A percentile compares a stretch with the other conserved stretches of the same genome.
Conservation (phyloP, 1,284 basidiomycete genomes). For the Golubevia pallescens region DNA sequence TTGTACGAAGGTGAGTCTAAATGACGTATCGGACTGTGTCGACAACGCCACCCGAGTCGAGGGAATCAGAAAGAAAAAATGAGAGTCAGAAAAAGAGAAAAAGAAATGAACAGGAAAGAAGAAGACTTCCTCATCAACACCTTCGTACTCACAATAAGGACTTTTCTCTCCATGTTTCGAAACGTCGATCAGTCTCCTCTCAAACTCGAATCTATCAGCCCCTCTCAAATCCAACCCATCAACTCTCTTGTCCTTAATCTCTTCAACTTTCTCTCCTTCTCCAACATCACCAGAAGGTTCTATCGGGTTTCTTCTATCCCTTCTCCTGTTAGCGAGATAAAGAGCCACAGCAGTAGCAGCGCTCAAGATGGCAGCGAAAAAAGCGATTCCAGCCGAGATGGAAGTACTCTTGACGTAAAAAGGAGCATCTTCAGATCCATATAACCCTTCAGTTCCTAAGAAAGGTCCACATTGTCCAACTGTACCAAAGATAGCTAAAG, state of each 20-base stretch:
- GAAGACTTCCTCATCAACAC: too few relatives aligned
- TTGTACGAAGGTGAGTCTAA: too few relatives aligned
- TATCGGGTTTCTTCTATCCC: slow-evolving; percentile 13
- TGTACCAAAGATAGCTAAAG: slow-evolving; percentile 31
- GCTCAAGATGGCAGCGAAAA: slow-evolving; percentile 22
- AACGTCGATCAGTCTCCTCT: slow-evolving; percentile 7
- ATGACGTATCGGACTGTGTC: too few relatives aligned
- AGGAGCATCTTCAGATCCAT: slow-evolving; percentile 29
- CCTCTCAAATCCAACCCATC: slow-evolving; percentile 5
- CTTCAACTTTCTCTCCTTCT: not conserved
- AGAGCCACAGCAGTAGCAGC: slow-evolving; percentile 13
- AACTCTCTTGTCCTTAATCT: slow-evolving; percentile 2
- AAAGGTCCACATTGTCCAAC: slow-evolving; percentile 42
- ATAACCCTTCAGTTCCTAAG: slow-evolving; percentile 36
- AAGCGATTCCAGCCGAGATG: slow-evolving; percentile 25
- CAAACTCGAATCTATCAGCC: slow-evolving; percentile 3
- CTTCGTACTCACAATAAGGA: too few relatives aligned
- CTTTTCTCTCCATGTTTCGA: slow-evolving; percentile 5
- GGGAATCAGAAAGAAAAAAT: too few relatives aligned
- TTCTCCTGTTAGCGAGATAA: slow-evolving; percentile 22
- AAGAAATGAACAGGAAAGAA: too few relatives aligned
- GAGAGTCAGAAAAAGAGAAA: too few relatives aligned
- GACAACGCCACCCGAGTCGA: too few relatives aligned
- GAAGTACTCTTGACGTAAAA: slow-evolving; percentile 38
- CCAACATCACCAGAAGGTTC: not conserved